A percentile compares a stretch with the other conserved stretches of the same genome.
phyloP scores from a whole-genome alignment of 352 stramenopile genomes.

The Phytopythium delawarense region DNA sequence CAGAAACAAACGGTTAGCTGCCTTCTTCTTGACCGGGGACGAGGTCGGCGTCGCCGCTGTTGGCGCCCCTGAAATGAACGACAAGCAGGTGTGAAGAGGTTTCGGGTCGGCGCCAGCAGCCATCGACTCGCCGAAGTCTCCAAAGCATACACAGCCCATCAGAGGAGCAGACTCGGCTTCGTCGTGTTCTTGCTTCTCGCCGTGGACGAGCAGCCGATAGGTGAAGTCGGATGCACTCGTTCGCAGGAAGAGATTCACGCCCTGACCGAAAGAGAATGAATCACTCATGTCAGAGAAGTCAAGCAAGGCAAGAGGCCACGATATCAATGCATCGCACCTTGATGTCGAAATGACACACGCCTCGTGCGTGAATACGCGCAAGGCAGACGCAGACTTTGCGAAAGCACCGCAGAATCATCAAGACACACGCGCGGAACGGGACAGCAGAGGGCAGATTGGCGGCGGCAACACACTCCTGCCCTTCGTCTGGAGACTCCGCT shows the following conservation, averaged over 20 bases:
- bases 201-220: conserved; percentile 20
- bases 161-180: conserved; percentile 10
- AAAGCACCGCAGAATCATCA: conserved; percentile 44
- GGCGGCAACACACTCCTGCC: conserved; percentile 8
- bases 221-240: conserved; percentile 28
- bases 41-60: background rate
- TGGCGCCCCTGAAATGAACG: conserved; percentile 9
- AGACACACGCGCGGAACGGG: conserved; percentile 36
- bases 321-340: conserved; percentile 29
- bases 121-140: conserved; percentile 71
- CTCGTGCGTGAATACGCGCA: conserved; percentile 31
- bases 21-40: background rate
- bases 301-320: background rate
- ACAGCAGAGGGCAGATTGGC: conserved; percentile 2
- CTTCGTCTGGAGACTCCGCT: no score
- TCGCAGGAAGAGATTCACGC: conserved; percentile 63
- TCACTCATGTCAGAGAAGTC: background rate
- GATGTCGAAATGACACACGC: conserved; percentile 63
- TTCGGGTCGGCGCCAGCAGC: conserved; percentile 13
- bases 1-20: conserved; percentile 7
- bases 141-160: conserved; percentile 41
- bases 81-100: conserved; percentile 14
- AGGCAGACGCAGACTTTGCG: conserved; percentile 31
- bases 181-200: conserved; percentile 17
- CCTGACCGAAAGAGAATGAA: conserved; percentile 14